Evolutionary conservation across 768 basidiomycete genomes (phyloP).

Genomic region (Cyclocybe cylindracea): DNA sequence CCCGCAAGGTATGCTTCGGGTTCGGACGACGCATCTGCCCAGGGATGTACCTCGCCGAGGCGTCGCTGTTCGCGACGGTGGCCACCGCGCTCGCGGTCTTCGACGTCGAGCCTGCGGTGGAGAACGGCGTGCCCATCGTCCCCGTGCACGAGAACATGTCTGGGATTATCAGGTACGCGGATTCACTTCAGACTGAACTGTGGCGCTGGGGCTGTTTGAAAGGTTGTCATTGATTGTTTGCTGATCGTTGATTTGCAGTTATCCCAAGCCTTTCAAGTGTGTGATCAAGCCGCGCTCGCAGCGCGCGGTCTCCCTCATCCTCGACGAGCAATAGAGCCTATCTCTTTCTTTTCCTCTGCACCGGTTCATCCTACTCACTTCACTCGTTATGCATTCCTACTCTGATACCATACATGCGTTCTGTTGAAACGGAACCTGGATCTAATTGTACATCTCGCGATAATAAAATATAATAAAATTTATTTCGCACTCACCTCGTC

Average conservation of each 20-base stretch:
- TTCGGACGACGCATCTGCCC: slow-evolving; percentile 49
- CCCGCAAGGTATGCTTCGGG: slow-evolving; percentile 44
- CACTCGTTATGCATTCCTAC: no score
- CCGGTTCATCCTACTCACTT: neutral
- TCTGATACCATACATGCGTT: no score
- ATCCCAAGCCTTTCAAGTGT: slow-evolving; percentile 31
- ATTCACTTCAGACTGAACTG: no score
- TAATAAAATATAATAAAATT: no score
- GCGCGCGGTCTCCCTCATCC: slow-evolving; percentile 23
- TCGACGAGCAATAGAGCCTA: slow-evolving; percentile 14
- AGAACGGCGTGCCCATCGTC: slow-evolving; percentile 44
- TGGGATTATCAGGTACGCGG: slow-evolving; percentile 45
- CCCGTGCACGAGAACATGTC: slow-evolving; percentile 46
- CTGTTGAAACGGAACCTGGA: no score
- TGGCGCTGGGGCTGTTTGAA: no score
- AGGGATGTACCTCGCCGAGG: slow-evolving; percentile 54
- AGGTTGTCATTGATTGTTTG: no score
- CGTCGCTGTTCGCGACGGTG: slow-evolving; percentile 45
- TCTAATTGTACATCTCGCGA: no score
- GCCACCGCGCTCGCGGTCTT: slow-evolving; percentile 49
- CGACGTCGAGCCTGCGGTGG: slow-evolving; percentile 43
- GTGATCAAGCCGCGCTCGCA: slow-evolving; percentile 28
- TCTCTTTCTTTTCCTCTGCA: neutral
- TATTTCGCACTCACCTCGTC: no score
- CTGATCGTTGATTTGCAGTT: no score